These are phyloP conservation scores for Ramaria sp. DNA, from an alignment of 768 basidiomycete genomes.

Conservation along the genomic window DNA sequence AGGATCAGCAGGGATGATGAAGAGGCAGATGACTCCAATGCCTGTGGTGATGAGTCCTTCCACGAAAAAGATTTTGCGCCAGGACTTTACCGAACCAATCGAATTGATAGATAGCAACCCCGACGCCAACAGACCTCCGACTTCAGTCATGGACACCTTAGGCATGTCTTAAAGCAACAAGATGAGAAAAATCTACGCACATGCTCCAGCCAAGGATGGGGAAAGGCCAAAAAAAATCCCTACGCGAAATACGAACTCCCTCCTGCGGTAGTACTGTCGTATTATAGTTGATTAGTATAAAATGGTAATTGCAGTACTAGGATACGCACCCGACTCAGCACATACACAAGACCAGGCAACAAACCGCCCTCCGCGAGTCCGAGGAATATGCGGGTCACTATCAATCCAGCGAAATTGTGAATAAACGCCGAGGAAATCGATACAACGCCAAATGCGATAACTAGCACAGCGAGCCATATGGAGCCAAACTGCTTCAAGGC, in stretches of 20 bases:
- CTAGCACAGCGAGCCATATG: slow-evolving; percentile 27
- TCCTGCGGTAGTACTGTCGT: slow-evolving; percentile 25
- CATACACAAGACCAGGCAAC: slow-evolving; percentile 31
- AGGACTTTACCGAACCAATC: slow-evolving; percentile 23
- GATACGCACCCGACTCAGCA: slow-evolving; percentile 25
- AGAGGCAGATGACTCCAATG: slow-evolving; percentile 25
- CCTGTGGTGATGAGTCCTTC: slow-evolving; percentile 32
- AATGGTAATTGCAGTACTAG: neutral
- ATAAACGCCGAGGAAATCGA: slow-evolving; percentile 32
- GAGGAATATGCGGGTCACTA: slow-evolving; percentile 29
- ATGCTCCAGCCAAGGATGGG: slow-evolving; percentile 26
- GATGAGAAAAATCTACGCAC: slow-evolving; percentile 16
- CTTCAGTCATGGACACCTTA: slow-evolving; percentile 10
- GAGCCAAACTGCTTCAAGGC: slow-evolving; percentile 32
- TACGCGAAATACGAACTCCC: slow-evolving; percentile 25
- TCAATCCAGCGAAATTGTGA: slow-evolving; percentile 22
- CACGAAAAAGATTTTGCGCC: slow-evolving; percentile 34
- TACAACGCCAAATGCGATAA: slow-evolving; percentile 27
- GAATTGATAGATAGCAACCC: slow-evolving; percentile 22
- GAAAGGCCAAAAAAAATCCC: slow-evolving; percentile 27
- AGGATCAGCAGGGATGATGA: slow-evolving; percentile 28
- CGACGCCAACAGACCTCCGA: slow-evolving; percentile 30
- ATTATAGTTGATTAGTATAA: neutral
- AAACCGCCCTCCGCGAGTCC: slow-evolving; percentile 34
- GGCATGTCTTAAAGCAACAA: neutral